Evolutionary conservation across 352 stramenopile species (phyloP), one percentile per base, ranked within the genome.

Genomic region (Globisporangium cystogenes): DNA sequence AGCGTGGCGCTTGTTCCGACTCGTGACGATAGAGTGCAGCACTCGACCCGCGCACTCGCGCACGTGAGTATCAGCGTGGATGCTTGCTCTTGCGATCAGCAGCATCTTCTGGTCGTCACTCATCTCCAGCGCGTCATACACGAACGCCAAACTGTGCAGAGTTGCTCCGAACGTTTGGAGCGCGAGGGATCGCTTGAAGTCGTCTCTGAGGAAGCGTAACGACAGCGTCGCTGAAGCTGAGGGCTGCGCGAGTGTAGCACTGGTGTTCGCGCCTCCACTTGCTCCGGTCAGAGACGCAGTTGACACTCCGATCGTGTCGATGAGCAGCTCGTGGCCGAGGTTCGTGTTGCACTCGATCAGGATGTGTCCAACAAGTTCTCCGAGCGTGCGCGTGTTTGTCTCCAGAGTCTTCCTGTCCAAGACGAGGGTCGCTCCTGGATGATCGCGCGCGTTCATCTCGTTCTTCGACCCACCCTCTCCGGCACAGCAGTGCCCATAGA

Each of bases 311-410:
- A 53, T 46, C n/a, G 31, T 50, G 40, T 59, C 51, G 12, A 55
- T 55, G 26, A 64, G 51, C 36, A 64, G 29, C 44, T 64, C 54
- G 20, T 85, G 70, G 2, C 81, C 82, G 26, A 90, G 70, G 1
- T 73, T 59, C 11, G 80, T 78, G 52, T 77, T 90, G 42, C 77
- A 88, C 37, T 85, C 77, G 12, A 91, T 76, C 41, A 91, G 48
- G 11, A 88, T 70, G 21, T 83, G 77, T 4, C 79, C 73, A 3
- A 90, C 54, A 0, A 87, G 63, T 11, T 87, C 78, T 12, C 74
- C 79, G 14, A 93, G 57, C 14, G 64, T 56, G n/a, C 61, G 23
- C 1, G 36, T 45, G 48, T 70, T 59, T 2, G 48, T 53, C 2
- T 57, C 23, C 18, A 91, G 53, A 12, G 68, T 59, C 20, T 74